These are phyloP conservation scores for Bifiguratus adelaidae DNA, from an alignment of 192 early-diverging fungal genomes.

Conservation along the genomic window DNA sequence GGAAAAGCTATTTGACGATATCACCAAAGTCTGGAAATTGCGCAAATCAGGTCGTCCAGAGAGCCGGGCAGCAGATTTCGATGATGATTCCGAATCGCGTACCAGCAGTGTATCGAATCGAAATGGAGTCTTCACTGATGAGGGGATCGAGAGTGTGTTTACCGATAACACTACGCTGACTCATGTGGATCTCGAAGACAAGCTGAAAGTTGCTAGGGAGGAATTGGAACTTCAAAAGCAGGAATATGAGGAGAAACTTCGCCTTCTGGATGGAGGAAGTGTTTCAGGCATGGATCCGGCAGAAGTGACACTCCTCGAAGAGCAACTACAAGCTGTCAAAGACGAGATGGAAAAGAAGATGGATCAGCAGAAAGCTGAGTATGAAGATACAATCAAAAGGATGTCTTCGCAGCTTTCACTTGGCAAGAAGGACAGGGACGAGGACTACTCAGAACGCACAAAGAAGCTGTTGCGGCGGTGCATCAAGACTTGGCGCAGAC, in stretches of 20 bases:
- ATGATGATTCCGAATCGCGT: neutral
- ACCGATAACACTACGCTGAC: conserved; percentile 19
- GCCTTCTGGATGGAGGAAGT: conserved; percentile 25
- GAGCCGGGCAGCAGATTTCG: conserved; percentile 17
- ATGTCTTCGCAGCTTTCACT: conserved; percentile 24
- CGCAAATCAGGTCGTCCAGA: conserved; percentile 34
- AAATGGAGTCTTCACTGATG: conserved; percentile 10
- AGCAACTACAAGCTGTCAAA: conserved; percentile 30
- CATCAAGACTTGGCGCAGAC: conserved; percentile 32
- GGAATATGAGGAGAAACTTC: conserved; percentile 39
- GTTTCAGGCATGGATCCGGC: conserved; percentile 19
- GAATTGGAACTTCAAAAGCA: conserved; percentile 36
- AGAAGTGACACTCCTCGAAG: conserved; percentile 21
- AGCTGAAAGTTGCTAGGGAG: conserved; percentile 26
- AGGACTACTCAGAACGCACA: conserved; percentile 12
- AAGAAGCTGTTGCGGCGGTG: conserved; percentile 23
- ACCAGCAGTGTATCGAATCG: neutral
- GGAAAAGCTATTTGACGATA: conserved; percentile 42
- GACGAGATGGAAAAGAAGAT: conserved; percentile 39
- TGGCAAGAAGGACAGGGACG: conserved; percentile 28
- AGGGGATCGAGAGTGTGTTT: conserved; percentile 19
- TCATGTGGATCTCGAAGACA: conserved; percentile 8
- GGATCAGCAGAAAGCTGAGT: conserved; percentile 36
- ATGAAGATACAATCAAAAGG: conserved; percentile 37
- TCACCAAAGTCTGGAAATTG: conserved; percentile 37